A percentile compares a stretch with the other conserved stretches of the same genome.
These are phyloP conservation scores for Trichoderma sp. DNA, from an alignment of 2,329 filamentous ascomycete genomes.

Conservation along the genomic window DNA sequence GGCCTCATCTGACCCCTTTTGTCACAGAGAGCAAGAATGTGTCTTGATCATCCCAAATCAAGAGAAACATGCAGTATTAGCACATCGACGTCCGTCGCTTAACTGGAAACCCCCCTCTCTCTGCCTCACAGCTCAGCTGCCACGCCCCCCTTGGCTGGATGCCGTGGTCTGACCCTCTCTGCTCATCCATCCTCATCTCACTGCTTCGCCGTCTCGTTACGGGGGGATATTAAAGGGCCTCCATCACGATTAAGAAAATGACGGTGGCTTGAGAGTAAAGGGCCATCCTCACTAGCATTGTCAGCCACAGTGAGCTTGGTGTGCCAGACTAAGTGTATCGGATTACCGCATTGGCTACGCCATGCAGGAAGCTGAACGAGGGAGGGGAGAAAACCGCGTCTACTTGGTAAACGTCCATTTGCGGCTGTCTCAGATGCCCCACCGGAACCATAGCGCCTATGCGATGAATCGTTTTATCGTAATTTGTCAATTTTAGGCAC, in stretches of 20 bases:
- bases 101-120: neutral
- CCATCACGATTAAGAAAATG: slow-evolving; percentile 13
- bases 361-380: slow-evolving; percentile 13
- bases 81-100: neutral
- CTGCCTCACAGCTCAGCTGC: neutral
- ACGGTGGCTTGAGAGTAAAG: slow-evolving; percentile 12
- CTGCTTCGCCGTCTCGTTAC: neutral
- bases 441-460: slow-evolving; percentile 11
- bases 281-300: neutral
- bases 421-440: slow-evolving; percentile 17
- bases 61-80: neutral
- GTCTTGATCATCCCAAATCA: neutral
- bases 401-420: neutral
- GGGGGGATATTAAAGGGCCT: neutral
- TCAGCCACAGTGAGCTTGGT: slow-evolving; percentile 13
- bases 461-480: slow-evolving; percentile 15
- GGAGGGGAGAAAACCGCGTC: neutral
- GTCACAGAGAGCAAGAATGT: neutral
- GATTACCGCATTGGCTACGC: slow-evolving; percentile 6
- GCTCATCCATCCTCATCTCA: slow-evolving; percentile 1
- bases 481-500: slow-evolving; percentile 17
- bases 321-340: neutral
- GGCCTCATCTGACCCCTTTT: neutral
- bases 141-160: neutral
- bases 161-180: neutral